Base-by-base conservation (phyloP, 805 yeast species). In the Metschnikowia continentalis region DNA sequence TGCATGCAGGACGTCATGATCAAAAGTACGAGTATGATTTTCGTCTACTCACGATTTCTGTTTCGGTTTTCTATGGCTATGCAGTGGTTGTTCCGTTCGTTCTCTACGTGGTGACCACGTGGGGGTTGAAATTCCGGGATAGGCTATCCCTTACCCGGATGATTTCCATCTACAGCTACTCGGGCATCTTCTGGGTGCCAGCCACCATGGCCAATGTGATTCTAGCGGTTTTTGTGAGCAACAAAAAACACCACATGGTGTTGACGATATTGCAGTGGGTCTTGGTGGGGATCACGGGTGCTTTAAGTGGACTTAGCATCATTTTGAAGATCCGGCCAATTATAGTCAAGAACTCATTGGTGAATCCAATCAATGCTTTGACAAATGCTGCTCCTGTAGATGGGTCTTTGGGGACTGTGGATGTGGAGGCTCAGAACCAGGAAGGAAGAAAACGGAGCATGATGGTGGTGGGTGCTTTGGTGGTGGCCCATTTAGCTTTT, bases 131-230 rank as follows among this genome's bases (percentile, higher is more conserved):
- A 57, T 73, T 86, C 43, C 66, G 71, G 7, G 69, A 74, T 10
- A 66, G 69, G 35, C 65, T 83, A 17, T 76, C 83, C 7, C 69
- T 86, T 54, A 75, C 83, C 4, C 84, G 81, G 58, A 61, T 88
- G 46, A 70, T 91, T 2, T 82, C 92, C 4, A 77, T 90, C 33
- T 91, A 87, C 68, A 96, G 97, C 2, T 91, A 92, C 69, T 79
- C 96, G 17, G 87, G 86, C 61, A 69, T 86, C 5, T 78, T 83
- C 51, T 91, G 97, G 97, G 71, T 87, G n/a, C 95, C 96, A 1
- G 84, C 89, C 20, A 84, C 91, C 0, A 63, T 84, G 1, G 61
- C 84, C 32, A 78, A 81, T 51, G 74, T 86, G 13, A 65, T 84
- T 33, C 77, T 87, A 48, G 83, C 83, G 1, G 64, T 84, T 3